Evolutionary conservation across 179 eudicot genomes (phyloP).

Genomic region (Corrigiola litoralis): DNA sequence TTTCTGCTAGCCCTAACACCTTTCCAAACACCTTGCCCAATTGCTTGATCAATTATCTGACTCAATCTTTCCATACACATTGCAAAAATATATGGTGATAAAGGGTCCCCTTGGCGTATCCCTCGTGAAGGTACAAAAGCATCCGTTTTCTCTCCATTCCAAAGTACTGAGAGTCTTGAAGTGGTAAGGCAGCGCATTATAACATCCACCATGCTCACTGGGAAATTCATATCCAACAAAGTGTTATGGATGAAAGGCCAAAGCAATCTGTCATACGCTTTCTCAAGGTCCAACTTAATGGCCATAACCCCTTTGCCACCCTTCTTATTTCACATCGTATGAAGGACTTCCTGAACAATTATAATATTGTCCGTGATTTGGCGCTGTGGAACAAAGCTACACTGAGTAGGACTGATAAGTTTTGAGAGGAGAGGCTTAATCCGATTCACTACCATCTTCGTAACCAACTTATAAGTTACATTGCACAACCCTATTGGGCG

Average conservation of each 20-base stretch:
- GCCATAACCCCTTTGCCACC: neutral
- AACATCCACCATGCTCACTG: neutral
- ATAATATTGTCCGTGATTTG: neutral
- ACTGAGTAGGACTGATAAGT: neutral
- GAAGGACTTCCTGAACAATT: neutral
- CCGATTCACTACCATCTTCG: neutral
- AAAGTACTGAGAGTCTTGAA: neutral
- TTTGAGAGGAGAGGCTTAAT: neutral
- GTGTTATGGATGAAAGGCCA: neutral
- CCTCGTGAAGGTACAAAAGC: neutral
- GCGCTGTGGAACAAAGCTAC: neutral
- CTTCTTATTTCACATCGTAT: neutral
- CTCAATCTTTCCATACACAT: neutral
- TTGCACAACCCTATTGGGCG: neutral
- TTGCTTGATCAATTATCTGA: neutral
- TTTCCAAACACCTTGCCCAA: neutral
- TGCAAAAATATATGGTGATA: neutral
- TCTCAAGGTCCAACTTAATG: neutral
- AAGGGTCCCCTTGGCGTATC: neutral
- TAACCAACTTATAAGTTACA: neutral
- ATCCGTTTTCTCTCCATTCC: neutral
- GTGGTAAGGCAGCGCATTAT: neutral
- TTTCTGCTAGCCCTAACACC: neutral
- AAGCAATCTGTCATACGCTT: neutral
- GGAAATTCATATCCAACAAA: neutral